These are phyloP conservation scores for Sphaerulina musiva DNA, from an alignment of 2,329 filamentous ascomycete genomes.

Conservation along the genomic window DNA sequence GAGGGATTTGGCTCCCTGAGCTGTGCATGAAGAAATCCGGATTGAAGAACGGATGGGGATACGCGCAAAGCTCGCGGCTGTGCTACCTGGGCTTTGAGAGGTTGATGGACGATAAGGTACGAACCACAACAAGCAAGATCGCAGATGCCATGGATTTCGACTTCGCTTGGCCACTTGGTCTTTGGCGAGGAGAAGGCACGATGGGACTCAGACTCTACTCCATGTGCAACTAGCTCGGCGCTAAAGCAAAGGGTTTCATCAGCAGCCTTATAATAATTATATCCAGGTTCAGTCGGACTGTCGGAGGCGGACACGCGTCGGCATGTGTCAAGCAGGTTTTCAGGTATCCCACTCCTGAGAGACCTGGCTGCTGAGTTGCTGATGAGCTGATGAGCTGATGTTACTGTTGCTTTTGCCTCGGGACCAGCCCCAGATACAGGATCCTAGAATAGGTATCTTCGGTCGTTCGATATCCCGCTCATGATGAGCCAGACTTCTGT, in stretches of 20 bases:
- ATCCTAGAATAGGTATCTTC: too few species aligned
- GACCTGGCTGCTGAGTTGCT: slow-evolving; percentile 69
- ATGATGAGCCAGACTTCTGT: too few species aligned
- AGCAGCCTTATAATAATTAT: slow-evolving; percentile 55
- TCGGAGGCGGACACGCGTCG: slow-evolving; percentile 73
- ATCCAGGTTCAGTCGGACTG: slow-evolving; percentile 77
- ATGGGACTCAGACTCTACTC: neutral
- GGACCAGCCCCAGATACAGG: slow-evolving; percentile 67
- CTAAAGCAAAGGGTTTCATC: slow-evolving; percentile 72
- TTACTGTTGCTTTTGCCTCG: slow-evolving; percentile 64
- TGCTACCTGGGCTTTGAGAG: neutral
- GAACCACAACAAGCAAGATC: slow-evolving; percentile 69
- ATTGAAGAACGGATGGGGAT: neutral
- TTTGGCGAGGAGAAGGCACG: slow-evolving; percentile 66
- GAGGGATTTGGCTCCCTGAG: too few species aligned
- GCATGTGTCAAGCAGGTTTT: slow-evolving; percentile 71
- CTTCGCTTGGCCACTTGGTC: slow-evolving; percentile 77
- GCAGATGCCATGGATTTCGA: slow-evolving; percentile 68
- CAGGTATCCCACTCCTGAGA: slow-evolving; percentile 57
- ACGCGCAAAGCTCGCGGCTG: neutral
- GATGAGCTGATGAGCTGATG: slow-evolving; percentile 33
- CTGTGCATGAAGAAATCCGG: too few species aligned
- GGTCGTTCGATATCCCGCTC: too few species aligned
- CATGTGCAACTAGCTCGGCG: slow-evolving; percentile 60
- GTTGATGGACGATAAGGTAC: slow-evolving; percentile 39